These are phyloP conservation scores for Rhynchosporium secalis DNA, from an alignment of 2,329 filamentous ascomycete genomes.

Conservation along the genomic window DNA sequence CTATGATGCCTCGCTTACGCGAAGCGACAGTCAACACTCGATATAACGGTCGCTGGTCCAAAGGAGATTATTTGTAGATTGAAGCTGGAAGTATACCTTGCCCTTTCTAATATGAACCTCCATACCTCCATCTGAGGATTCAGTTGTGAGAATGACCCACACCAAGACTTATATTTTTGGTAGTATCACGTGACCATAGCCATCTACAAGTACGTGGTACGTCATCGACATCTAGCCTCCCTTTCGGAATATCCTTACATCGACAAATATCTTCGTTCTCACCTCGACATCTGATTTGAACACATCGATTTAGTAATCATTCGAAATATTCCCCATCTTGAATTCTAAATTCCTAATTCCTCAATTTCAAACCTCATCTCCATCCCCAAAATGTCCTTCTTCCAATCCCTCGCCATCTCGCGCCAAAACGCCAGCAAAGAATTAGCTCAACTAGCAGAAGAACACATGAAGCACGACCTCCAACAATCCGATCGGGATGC, in stretches of 20 bases:
- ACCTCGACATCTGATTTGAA: background rate
- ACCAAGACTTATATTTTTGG: background rate
- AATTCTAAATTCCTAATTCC: background rate
- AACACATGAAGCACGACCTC: slow-evolving; percentile 23
- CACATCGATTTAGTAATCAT: background rate
- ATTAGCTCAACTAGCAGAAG: slow-evolving; percentile 20
- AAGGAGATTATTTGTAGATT: no score
- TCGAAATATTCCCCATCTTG: background rate
- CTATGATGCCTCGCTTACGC: no score
- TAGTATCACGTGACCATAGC: background rate
- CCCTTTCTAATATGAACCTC: background rate
- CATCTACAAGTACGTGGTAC: background rate
- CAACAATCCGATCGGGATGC: slow-evolving; percentile 21
- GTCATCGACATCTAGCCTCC: slow-evolving; percentile 8
- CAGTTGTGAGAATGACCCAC: background rate
- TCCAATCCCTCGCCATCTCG: slow-evolving; percentile 23
- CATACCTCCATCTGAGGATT: background rate
- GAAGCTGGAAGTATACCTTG: no score
- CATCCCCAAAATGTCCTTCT: slow-evolving; percentile 15
- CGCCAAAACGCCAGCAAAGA: slow-evolving; percentile 21
- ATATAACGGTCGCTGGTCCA: no score
- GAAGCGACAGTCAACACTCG: no score
- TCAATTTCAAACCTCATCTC: background rate
- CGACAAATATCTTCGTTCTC: background rate
- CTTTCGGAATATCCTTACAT: no score